Evolutionary conservation across 1,139 yeast species (phyloP), one percentile per base, ranked within the genome.

Genomic region (Yamadazyma aaseri): DNA sequence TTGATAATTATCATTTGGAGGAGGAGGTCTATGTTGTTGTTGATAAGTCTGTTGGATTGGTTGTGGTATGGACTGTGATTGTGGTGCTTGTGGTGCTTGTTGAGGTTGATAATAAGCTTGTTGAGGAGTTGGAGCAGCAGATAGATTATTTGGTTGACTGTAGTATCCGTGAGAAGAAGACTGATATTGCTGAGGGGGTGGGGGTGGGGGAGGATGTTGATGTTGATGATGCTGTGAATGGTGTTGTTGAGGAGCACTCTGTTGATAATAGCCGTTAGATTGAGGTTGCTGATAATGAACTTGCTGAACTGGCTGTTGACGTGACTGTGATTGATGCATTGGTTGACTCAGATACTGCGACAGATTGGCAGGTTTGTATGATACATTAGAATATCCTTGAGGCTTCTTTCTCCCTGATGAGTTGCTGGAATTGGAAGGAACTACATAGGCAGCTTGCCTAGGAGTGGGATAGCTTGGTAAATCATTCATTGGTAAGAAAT

Each of bases 381-480:
- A 27, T 13, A 37, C 38, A 34, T 40, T 42, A n/a, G 34, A 26
- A 12, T 31, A 29, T 11, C 33, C 33, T 9, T 28, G 17, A 6
- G 29, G 34, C 18, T 34, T 40, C 23, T 34, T 28, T 14, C 34
- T 12, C 7, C 27, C 25, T 4, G 20, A n/a, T 12, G 33, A 21
- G 6, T 17, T 28, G n/a, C n/a, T 15, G 11, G 41, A 33, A 17
- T 38, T 32, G 14, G 49, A 43, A 27, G 46, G 49, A 15, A 56
- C 58, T 12, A 55, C 56, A 42, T 68, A 66, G 3, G 70, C 57
- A 5, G 72, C 71, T 51, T 69, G 73, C 36, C 64, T 70, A 1
- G 76, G 76, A 18, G 76, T 70, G 6, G 75, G 76, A 49, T 67
- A 69, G 51, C 60, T 53, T 17, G 76, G 76, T 43, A 70, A 56